These are phyloP conservation scores for Zygoascus flipseniorum DNA, from an alignment of 805 yeast genomes.

Conservation along the genomic window DNA sequence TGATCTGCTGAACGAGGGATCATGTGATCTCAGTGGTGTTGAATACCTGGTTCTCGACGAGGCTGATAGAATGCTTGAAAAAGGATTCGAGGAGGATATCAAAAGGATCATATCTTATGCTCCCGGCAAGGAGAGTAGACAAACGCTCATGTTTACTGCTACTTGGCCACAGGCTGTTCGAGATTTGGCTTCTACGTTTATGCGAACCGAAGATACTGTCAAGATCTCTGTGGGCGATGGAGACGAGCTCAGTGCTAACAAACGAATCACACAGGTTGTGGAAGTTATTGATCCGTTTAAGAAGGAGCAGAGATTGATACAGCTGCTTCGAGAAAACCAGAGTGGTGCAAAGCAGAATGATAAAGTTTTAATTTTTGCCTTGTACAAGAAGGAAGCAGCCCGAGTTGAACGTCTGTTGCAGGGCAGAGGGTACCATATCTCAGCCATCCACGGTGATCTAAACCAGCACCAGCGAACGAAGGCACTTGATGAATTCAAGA, in stretches of 20 bases:
- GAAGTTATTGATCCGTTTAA: conserved; percentile 80
- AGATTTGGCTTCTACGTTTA: conserved; percentile 76
- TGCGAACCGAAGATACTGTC: conserved; percentile 60
- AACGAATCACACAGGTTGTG: conserved; percentile 85
- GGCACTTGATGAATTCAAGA: conserved; percentile 78
- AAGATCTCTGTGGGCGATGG: conserved; percentile 90
- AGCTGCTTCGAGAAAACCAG: conserved; percentile 66
- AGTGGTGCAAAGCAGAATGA: conserved; percentile 57
- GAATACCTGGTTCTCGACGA: conserved; percentile 86
- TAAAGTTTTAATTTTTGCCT: conserved; percentile 83
- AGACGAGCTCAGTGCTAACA: conserved; percentile 90
- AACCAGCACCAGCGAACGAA: conserved; percentile 85
- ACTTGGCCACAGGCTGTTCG: conserved; percentile 99
- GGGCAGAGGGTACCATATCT: conserved; percentile 67
- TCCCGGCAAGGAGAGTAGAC: conserved; percentile 42
- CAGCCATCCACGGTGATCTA: conserved; percentile 95
- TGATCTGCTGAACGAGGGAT: conserved; percentile 84
- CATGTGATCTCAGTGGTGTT: conserved; percentile 58
- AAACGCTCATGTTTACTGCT: conserved; percentile 98
- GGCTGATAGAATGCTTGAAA: conserved; percentile 98
- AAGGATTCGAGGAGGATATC: conserved; percentile 96
- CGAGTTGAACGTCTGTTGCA: conserved; percentile 73
- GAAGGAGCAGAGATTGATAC: conserved; percentile 70
- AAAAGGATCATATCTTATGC: conserved; percentile 67
- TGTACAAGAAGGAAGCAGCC: conserved; percentile 93